phyloP scores from a whole-genome alignment of 129 eudicot genomes.

The Chrysanthemum seticuspe region DNA sequence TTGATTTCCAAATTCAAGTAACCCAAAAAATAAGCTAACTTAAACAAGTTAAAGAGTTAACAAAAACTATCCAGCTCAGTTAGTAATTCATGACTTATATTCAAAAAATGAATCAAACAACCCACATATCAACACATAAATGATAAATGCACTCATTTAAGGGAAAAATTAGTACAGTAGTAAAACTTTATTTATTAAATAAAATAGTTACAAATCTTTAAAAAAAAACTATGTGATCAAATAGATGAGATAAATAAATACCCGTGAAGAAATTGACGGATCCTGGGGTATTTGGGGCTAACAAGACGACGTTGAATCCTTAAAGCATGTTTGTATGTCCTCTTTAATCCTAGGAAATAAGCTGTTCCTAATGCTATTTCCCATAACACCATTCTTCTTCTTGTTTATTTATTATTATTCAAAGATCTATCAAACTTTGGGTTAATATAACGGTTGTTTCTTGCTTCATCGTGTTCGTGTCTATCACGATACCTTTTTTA shows the following conservation, averaged over 20 bases:
- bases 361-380: constrained; percentile 86
- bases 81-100: too few species aligned
- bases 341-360: constrained; percentile 74
- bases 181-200: too few species aligned
- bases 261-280: constrained; percentile 71
- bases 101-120: too few species aligned
- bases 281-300: constrained; percentile 50
- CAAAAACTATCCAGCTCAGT: too few species aligned
- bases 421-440: too few species aligned
- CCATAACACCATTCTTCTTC: constrained; percentile 72
- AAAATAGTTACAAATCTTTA: neutral
- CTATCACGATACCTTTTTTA: neutral
- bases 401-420: constrained; percentile 3
- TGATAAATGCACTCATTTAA: too few species aligned
- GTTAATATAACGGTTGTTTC: too few species aligned
- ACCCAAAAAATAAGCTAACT: too few species aligned
- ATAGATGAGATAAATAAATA: constrained; percentile 6
- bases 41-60: too few species aligned
- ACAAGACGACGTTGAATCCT: constrained; percentile 74
- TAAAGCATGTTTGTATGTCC: constrained; percentile 64
- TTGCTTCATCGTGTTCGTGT: neutral
- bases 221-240: neutral
- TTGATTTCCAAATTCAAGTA: too few species aligned
- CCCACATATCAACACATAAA: too few species aligned
- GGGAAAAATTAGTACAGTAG: too few species aligned